phyloP scores from a whole-genome alignment of 2,329 filamentous ascomycete genomes.

The Penicillium nordicum region DNA sequence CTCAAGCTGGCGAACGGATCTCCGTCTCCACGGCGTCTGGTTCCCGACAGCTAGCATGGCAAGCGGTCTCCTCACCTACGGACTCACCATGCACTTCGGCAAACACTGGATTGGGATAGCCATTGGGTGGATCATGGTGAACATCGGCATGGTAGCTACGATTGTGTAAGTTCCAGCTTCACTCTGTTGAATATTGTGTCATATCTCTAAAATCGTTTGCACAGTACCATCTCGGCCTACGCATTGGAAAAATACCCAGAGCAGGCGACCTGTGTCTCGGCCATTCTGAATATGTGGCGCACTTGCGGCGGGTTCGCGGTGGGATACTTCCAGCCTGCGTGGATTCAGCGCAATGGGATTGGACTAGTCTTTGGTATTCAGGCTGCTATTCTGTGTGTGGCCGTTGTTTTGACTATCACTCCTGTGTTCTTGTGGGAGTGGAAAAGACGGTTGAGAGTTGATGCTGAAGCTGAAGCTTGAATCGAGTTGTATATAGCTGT shows the following conservation, averaged over 20 bases:
- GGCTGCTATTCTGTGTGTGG: slow-evolving; percentile 29
- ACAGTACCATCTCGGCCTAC: slow-evolving; percentile 36
- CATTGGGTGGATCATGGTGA: slow-evolving; percentile 39
- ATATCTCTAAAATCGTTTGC: not conserved
- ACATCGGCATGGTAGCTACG: slow-evolving; percentile 35
- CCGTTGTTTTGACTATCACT: slow-evolving; percentile 27
- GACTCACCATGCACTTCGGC: slow-evolving; percentile 33
- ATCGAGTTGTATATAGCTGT: not conserved
- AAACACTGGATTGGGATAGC: slow-evolving; percentile 39
- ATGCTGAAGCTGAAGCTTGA: not conserved
- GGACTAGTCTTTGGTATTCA: slow-evolving; percentile 36
- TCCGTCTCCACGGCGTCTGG: slow-evolving; percentile 39
- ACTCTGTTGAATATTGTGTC: not conserved
- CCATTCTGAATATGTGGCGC: slow-evolving; percentile 41
- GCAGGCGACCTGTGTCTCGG: slow-evolving; percentile 33
- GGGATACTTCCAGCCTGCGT: slow-evolving; percentile 38
- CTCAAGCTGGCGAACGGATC: slow-evolving; percentile 30
- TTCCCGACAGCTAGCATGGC: slow-evolving; percentile 31
- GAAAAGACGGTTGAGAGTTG: not conserved
- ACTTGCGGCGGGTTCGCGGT: slow-evolving; percentile 40
- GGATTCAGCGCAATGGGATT: slow-evolving; percentile 32
- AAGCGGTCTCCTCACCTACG: slow-evolving; percentile 33
- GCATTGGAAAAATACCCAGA: slow-evolving; percentile 37
- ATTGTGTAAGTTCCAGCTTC: slow-evolving; percentile 28
- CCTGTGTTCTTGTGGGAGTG: slow-evolving; percentile 20